These are phyloP conservation scores for Chlorella vulgaris DNA, from an alignment of 139 green algal species.

Conservation along the genomic window DNA sequence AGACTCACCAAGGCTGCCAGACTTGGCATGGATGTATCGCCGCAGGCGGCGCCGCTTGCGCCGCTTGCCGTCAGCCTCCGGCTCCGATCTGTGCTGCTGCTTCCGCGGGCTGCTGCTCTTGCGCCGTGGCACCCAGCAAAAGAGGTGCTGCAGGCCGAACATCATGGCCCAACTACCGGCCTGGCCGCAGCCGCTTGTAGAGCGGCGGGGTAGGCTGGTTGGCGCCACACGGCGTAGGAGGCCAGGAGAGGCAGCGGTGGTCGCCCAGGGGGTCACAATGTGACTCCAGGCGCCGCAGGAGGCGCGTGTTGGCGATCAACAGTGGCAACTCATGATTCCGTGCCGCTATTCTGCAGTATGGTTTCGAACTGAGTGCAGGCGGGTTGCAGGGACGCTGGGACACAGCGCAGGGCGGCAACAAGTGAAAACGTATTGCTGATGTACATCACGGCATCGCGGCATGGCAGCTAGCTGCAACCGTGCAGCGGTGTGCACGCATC, in stretches of 20 bases:
- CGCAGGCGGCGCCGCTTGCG: background rate
- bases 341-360: no score
- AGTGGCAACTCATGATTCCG: no score
- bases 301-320: no score
- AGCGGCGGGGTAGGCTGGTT: background rate
- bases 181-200: background rate
- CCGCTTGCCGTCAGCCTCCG: background rate
- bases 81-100: background rate
- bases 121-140: constrained; percentile 12
- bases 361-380: no score
- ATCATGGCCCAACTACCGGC: background rate
- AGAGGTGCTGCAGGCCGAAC: background rate
- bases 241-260: background rate
- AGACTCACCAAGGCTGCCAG: background rate
- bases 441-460: no score
- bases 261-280: background rate
- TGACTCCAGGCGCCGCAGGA: no score
- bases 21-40: constrained; percentile 23
- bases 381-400: no score
- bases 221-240: background rate
- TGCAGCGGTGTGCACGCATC: background rate
- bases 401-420: no score
- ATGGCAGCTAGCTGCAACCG: background rate
- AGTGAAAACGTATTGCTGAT: no score
- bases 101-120: background rate